Percentiles rank a stretch among this genome's conserved stretches.
Evolutionary conservation across 1,139 yeast species (phyloP).

Genomic region (Casaregolazyma suthepensis): DNA sequence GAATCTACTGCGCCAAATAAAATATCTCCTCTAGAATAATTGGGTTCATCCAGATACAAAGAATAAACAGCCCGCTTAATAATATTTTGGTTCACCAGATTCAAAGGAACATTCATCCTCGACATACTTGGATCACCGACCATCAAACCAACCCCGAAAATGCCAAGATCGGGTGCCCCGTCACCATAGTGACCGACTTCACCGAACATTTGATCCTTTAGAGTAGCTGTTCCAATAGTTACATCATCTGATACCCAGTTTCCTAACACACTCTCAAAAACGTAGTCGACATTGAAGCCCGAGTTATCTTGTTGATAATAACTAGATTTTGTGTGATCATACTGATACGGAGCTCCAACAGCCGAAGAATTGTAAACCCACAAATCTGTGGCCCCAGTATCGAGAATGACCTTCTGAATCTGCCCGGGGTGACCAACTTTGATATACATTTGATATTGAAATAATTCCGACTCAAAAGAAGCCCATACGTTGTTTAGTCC

Average conservation of each 20-base stretch:
- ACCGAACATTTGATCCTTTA: slow-evolving; percentile 4
- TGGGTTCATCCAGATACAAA: slow-evolving; percentile 22
- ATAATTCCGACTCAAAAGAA: background rate
- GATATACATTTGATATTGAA: background rate
- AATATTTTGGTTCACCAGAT: background rate
- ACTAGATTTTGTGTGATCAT: slow-evolving; percentile 10
- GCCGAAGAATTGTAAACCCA: slow-evolving; percentile 19
- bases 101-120: slow-evolving; percentile 21
- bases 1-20: slow-evolving; percentile 57
- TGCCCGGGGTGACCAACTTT: background rate
- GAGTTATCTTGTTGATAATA: slow-evolving; percentile 8
- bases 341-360: slow-evolving; percentile 13
- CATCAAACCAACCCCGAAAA: slow-evolving; percentile 10
- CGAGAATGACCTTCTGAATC: slow-evolving; percentile 6
- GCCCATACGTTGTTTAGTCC: background rate
- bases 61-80: background rate
- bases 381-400: slow-evolving; percentile 17
- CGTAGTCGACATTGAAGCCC: slow-evolving; percentile 26
- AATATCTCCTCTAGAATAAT: slow-evolving; percentile 40
- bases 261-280: slow-evolving; percentile 32
- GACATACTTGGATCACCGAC: background rate
- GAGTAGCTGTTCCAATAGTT: slow-evolving; percentile 4
- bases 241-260: slow-evolving; percentile 44
- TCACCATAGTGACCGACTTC: slow-evolving; percentile 9
- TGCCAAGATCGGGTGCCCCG: background rate